Base-by-base conservation (phyloP, 352 stramenopile genomes). In the Nothophytophthora sp. region DNA sequence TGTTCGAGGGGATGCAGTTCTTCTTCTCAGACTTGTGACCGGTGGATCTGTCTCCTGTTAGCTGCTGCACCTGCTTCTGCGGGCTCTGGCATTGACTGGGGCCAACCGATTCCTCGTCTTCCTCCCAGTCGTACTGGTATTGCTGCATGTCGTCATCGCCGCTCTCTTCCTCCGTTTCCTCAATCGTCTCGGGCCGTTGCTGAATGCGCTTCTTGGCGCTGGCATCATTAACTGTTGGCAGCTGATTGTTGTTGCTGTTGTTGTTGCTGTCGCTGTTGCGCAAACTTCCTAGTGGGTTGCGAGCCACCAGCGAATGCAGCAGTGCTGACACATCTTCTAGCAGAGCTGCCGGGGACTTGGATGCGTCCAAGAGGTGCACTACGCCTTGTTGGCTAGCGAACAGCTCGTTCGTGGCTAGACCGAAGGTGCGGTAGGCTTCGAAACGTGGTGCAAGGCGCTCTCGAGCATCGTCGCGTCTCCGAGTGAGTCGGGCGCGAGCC, bases 401-500 rank as follows among this genome's bases (percentile, higher is more conserved):
- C 6, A 79, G 36, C 1, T 58, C 54, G 37, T 86, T 88, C 10
- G 71, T 90, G 10, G 67, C 52, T 15, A 84, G 67, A 13, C 77
- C 77, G 45, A 89, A 82, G 34, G 60, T 66, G 2, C 57, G 60
- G 38, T 90, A 92, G 0, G 81, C 81, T 41, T 89, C 73, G 27
- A 92, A 78, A 15, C 81, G 73, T 13, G 81, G 70, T 4, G 64
- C 59, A 4, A 92, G 60, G 25, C 74, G 78, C 19, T 87, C 79
- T 8, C 58, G 48, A 1, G 54, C 59, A 50, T 92, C 81, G 50
- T 92, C 81, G 1, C 73, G 62, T 4, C 81, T 60, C 45, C 67
- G 70, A 3, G 71, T 81, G 16, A 92, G 67, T n/a, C 81, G 66
- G n/a, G 73, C 62, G 19, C 70, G 60, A 16, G 88, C 58, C 4